These are phyloP conservation scores for Daedaleopsis nitida DNA, from an alignment of 768 basidiomycete genomes.

Conservation along the genomic window DNA sequence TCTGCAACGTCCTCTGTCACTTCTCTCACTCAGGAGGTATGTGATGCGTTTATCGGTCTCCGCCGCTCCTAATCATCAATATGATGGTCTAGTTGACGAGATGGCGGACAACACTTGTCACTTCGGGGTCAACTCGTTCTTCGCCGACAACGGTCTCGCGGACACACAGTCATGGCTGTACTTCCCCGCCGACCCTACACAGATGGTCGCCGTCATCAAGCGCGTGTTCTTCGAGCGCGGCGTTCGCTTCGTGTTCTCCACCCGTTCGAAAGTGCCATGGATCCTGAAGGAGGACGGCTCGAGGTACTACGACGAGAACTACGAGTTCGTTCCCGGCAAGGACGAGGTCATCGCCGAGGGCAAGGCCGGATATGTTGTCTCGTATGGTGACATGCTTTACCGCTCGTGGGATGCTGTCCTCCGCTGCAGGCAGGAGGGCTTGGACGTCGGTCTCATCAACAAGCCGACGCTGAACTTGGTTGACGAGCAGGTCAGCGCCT, in stretches of 20 bases:
- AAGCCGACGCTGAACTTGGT: constrained; percentile 83
- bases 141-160: constrained; percentile 84
- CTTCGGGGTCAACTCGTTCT: constrained; percentile 83
- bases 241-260: constrained; percentile 85
- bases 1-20: constrained; percentile 85
- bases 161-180: constrained; percentile 81
- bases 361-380: constrained; percentile 78
- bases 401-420: constrained; percentile 83
- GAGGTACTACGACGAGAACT: constrained; percentile 66
- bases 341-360: constrained; percentile 83
- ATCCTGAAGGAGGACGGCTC: constrained; percentile 78
- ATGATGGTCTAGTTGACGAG: constrained; percentile 56
- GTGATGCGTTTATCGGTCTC: constrained; percentile 20
- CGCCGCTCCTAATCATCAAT: background rate
- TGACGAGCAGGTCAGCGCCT: constrained; percentile 60
- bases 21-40: constrained; percentile 87
- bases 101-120: constrained; percentile 66
- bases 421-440: constrained; percentile 65
- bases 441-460: constrained; percentile 86
- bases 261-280: constrained; percentile 87
- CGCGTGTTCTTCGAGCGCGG: constrained; percentile 84
- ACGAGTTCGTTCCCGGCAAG: constrained; percentile 82
- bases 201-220: constrained; percentile 78
- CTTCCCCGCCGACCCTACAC: constrained; percentile 83
- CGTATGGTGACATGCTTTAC: constrained; percentile 88